These are phyloP conservation scores for Lentinula edodes DNA, from an alignment of 768 basidiomycete species.

Conservation along the genomic window DNA sequence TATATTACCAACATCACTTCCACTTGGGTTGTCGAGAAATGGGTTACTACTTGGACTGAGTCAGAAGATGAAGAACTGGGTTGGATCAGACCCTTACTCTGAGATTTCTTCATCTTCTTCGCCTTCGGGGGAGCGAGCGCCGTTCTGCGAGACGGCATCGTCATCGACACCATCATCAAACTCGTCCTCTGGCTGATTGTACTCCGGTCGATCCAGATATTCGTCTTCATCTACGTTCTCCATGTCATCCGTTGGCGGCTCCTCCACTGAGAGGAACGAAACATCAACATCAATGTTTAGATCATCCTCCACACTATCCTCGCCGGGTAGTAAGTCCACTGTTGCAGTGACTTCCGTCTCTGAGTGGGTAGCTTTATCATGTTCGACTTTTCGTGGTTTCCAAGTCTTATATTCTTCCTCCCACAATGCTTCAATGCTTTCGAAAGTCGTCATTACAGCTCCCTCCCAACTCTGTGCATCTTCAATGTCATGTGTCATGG, in stretches of 20 bases:
- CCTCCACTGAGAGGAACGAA: constrained; percentile 43
- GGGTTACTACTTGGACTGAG: background rate
- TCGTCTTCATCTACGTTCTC: constrained; percentile 19
- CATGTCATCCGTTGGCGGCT: constrained; percentile 27
- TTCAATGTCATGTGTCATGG: constrained; percentile 10
- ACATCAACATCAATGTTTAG: constrained; percentile 45
- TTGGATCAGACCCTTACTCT: background rate
- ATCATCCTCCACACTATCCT: constrained; percentile 15
- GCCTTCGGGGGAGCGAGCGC: constrained; percentile 8
- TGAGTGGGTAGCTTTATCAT: background rate
- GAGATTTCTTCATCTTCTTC: constrained; percentile 7
- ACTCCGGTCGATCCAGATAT: constrained; percentile 10
- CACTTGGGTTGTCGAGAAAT: background rate
- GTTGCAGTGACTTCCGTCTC: background rate
- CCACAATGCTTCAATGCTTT: constrained; percentile 88
- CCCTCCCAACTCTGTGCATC: constrained; percentile 50
- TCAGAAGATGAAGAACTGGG: background rate
- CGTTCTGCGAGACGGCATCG: constrained; percentile 7
- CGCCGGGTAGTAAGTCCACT: constrained; percentile 1
- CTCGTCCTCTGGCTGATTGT: constrained; percentile 18
- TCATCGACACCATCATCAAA: constrained; percentile 26
- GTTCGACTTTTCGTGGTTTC: constrained; percentile 33
- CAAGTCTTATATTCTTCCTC: constrained; percentile 53
- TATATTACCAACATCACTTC: background rate
- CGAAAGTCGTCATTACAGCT: constrained; percentile 83